Base-by-base conservation (phyloP, 352 stramenopile genomes). In the Phytophthora agathidicida region DNA sequence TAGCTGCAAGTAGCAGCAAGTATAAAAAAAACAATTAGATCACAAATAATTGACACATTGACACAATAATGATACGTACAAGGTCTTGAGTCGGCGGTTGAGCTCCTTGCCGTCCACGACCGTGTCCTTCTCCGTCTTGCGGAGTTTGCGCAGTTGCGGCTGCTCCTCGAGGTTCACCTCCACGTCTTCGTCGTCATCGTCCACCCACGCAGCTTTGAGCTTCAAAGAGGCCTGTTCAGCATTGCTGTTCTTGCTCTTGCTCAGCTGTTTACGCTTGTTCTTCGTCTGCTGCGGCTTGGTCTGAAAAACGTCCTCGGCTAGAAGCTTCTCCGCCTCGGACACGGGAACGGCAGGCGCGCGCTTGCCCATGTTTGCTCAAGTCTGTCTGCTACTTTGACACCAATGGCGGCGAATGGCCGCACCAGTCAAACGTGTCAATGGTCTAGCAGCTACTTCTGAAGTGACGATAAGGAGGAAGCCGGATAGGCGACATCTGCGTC, bases 161-260 rank as follows among this genome's bases (percentile, higher is more conserved):
- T 89, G 68, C 23, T 87, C 69, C 30, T 83, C 72, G 7, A 97
- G 63, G 51, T 81, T 87, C 39, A 96, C 79, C 28, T 86, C 53
- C 14, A 96, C 69, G 14, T 80, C 58, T 6, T 73, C 75, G 52
- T 97, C 89, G 48, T 96, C 89, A 7, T 96, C 88, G 68, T 97
- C 89, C 36, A 92, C 75, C 89, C 89, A 97, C 14, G 85, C 89
- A 0, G 82, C 68, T 36, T 86, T 73, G 9, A 84, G 45, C 20
- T 68, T 65, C 1, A 36, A 44, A 13, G 44, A 16, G 14, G 2
- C 7, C 9, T 49, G 54, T 2, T 35, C 26, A n/a, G n/a, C n/a
- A n/a, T 13, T 56, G 45, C n/a, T 65, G 55, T 23, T 60, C 23
- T 71, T 73, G 27, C 44, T 51, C 47, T 63, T 50, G 20, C 26